A percentile compares a stretch with the other conserved stretches of the same genome.
Evolutionary conservation across 495 filamentous ascomycete species (phyloP).

Genomic region (Staphylotrichum longicolle): DNA sequence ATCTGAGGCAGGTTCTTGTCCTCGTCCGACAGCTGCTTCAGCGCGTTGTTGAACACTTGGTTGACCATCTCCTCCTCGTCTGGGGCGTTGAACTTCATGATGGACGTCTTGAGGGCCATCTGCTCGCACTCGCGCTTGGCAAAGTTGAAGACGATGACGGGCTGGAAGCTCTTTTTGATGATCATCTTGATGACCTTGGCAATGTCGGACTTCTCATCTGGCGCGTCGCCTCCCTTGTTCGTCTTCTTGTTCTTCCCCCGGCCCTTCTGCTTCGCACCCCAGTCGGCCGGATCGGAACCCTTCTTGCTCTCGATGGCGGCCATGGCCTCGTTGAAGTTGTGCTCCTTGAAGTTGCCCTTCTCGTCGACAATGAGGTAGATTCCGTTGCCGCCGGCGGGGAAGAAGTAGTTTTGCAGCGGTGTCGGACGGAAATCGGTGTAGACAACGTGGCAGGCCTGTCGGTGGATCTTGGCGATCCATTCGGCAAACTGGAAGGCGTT

Average conservation of each 20-base stretch:
- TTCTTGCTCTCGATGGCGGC: conserved; percentile 79
- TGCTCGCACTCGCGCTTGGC: conserved; percentile 94
- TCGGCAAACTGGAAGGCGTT: conserved; percentile 99
- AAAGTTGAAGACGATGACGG: conserved; percentile 98
- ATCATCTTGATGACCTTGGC: conserved; percentile 98
- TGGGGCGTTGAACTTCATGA: conserved; percentile 94
- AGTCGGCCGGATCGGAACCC: conserved; percentile 77
- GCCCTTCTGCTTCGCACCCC: conserved; percentile 73
- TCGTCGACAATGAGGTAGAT: conserved; percentile 96
- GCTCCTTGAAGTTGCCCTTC: conserved; percentile 89
- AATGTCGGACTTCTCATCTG: conserved; percentile 71
- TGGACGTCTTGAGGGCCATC: conserved; percentile 77
- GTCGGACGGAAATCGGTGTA: conserved; percentile 98
- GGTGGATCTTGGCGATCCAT: conserved; percentile 96
- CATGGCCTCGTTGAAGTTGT: conserved; percentile 98
- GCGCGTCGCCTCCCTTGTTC: conserved; percentile 81
- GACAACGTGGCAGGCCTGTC: conserved; percentile 95
- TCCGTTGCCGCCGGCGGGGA: conserved; percentile 87
- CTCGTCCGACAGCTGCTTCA: conserved; percentile 85
- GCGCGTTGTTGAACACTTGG: conserved; percentile 89
- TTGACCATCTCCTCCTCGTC: conserved; percentile 91
- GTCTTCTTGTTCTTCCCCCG: conserved; percentile 86
- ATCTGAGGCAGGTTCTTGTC: conserved; percentile 87
- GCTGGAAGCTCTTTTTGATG: conserved; percentile 92
- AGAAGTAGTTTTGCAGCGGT: conserved; percentile 95